phyloP scores from a whole-genome alignment of 1,139 yeast species.

The Pichia sp. region DNA sequence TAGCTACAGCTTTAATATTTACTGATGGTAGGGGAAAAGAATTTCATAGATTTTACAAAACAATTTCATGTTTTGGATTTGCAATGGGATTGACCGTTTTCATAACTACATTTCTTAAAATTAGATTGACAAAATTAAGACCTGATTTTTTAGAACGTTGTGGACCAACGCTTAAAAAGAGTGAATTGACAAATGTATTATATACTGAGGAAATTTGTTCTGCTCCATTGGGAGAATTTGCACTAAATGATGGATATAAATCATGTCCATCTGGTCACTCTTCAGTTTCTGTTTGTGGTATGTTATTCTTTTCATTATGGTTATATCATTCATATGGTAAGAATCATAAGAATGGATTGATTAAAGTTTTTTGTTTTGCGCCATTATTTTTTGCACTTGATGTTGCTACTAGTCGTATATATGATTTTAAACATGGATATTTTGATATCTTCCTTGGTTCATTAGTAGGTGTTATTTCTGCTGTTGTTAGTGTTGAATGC shows the following conservation, averaged over 20 bases:
- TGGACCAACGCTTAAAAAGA: conserved; percentile 21
- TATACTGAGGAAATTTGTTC: conserved; percentile 45
- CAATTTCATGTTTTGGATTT: conserved; percentile 38
- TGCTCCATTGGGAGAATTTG: conserved; percentile 35
- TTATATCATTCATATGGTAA: conserved; percentile 49
- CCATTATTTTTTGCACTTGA: conserved; percentile 35
- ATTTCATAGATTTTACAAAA: conserved; percentile 24
- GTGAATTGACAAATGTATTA: conserved; percentile 8
- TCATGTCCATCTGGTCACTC: conserved; percentile 80
- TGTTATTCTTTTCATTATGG: conserved; percentile 60
- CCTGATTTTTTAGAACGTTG: conserved; percentile 78
- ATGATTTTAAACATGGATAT: conserved; percentile 77
- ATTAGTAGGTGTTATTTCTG: conserved; percentile 15
- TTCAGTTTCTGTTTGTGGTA: conserved; percentile 58
- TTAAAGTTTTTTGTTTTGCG: conserved; percentile 2
- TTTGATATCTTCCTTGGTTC: conserved; percentile 62
- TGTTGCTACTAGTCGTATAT: conserved; percentile 15
- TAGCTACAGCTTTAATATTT: conserved; percentile 21
- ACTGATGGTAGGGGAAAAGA: conserved; percentile 6
- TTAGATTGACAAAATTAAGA: conserved; percentile 68
- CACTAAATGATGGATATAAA: conserved; percentile 61
- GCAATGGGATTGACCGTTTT: conserved; percentile 39
- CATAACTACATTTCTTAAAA: conserved; percentile 51
- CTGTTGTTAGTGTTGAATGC: conserved; percentile 4
- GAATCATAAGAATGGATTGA: conserved; percentile 7